Evolutionary conservation across 2,329 filamentous ascomycete species (phyloP).

Genomic region (Tolypocladium album): DNA sequence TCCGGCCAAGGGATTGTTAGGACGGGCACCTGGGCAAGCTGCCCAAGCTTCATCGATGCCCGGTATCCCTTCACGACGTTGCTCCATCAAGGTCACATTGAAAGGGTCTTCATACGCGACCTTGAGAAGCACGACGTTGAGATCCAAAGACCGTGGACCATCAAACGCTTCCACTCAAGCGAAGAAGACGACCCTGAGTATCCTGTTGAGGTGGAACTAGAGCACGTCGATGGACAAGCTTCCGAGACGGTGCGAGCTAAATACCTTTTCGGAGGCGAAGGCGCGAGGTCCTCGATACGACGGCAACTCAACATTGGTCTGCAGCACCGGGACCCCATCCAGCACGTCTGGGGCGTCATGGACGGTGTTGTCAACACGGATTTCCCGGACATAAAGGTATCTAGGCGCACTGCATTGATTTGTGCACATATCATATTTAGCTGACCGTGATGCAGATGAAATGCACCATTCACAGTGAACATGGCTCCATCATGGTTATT

Average conservation of each 20-base stretch:
- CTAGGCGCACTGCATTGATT: not conserved
- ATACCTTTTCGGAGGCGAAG: conserved; percentile 63
- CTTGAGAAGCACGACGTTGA: conserved; percentile 48
- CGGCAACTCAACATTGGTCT: conserved; percentile 59
- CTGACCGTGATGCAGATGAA: conserved; percentile 51
- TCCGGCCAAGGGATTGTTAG: conserved; percentile 48
- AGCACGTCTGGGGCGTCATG: conserved; percentile 68
- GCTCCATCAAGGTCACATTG: conserved; percentile 61
- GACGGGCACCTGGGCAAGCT: conserved; percentile 74
- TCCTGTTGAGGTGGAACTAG: conserved; percentile 68
- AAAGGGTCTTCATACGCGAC: conserved; percentile 58
- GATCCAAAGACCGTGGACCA: conserved; percentile 55
- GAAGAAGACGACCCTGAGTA: conserved; percentile 49
- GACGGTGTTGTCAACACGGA: conserved; percentile 62
- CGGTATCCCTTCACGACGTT: conserved; percentile 62
- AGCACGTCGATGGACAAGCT: conserved; percentile 62
- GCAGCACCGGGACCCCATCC: conserved; percentile 57
- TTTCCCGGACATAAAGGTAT: conserved; percentile 66
- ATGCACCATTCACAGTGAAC: conserved; percentile 63
- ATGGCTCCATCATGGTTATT: conserved; percentile 72
- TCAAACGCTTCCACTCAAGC: conserved; percentile 50
- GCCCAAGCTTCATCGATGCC: conserved; percentile 71
- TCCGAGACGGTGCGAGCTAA: conserved; percentile 58
- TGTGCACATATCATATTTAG: not conserved
- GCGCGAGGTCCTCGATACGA: conserved; percentile 55